Conservation (phyloP, 2,329 filamentous ascomycete species). For the Thyridium curvatum region DNA sequence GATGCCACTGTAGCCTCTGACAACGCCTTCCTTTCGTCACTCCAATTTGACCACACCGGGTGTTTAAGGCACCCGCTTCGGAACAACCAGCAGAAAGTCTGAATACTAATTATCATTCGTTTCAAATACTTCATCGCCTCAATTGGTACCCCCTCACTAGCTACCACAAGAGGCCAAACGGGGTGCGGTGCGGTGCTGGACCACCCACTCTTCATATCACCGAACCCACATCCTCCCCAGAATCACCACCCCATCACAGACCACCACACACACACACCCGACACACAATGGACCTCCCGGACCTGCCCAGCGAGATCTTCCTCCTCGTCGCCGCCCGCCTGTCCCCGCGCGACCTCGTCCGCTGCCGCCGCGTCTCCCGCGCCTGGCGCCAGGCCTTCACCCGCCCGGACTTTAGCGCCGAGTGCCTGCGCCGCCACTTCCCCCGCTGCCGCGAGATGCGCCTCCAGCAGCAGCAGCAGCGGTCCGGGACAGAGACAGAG, state of each 20-base stretch:
- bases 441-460: constrained; percentile 47
- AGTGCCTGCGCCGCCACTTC: constrained; percentile 44
- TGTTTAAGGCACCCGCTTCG: too few relatives aligned
- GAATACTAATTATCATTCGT: too few relatives aligned
- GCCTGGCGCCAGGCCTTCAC: constrained; percentile 43
- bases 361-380: constrained; percentile 45
- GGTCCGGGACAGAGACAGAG: not conserved
- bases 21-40: too few relatives aligned
- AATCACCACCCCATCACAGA: not conserved
- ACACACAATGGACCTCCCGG: constrained; percentile 25
- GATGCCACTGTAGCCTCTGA: too few relatives aligned
- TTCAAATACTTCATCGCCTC: too few relatives aligned
- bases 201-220: too few relatives aligned
- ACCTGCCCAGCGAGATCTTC: constrained; percentile 53
- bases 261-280: too few relatives aligned
- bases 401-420: constrained; percentile 35
- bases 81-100: too few relatives aligned
- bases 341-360: constrained; percentile 40
- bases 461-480: constrained; percentile 5
- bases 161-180: too few relatives aligned
- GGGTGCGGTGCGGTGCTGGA: too few relatives aligned
- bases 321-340: constrained; percentile 44
- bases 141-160: too few relatives aligned
- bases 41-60: too few relatives aligned
- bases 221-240: not conserved